These are phyloP conservation scores for Dactylella cylindrospora DNA, from an alignment of 2,329 filamentous ascomycete genomes.

Conservation along the genomic window DNA sequence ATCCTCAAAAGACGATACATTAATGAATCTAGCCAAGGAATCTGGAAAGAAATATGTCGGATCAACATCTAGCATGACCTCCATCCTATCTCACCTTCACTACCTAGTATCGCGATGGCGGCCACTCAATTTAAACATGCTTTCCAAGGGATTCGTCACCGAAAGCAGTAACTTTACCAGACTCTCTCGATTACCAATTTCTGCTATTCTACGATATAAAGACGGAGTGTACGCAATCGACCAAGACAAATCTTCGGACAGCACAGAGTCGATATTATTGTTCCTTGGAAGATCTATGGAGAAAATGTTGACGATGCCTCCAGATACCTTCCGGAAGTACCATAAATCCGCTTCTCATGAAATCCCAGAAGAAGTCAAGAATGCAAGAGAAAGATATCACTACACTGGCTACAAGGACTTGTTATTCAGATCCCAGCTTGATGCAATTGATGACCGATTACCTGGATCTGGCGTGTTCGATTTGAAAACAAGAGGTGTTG, in stretches of 20 bases:
- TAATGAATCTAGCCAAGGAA: conserved; percentile 68
- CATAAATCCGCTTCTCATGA: conserved; percentile 67
- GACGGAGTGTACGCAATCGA: conserved; percentile 92
- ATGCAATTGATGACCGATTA: conserved; percentile 80
- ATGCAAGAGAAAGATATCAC: conserved; percentile 76
- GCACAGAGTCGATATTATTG: conserved; percentile 75
- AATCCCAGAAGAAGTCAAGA: conserved; percentile 70
- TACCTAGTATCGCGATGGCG: conserved; percentile 86
- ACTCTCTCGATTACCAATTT: conserved; percentile 71
- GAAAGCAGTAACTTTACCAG: conserved; percentile 69
- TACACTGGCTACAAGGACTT: conserved; percentile 86
- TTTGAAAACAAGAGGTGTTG: conserved; percentile 88
- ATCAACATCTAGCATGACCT: conserved; percentile 96
- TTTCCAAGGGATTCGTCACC: conserved; percentile 68
- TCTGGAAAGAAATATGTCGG: conserved; percentile 80
- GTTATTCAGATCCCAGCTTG: conserved; percentile 90
- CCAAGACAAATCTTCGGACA: conserved; percentile 87
- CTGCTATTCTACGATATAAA: conserved; percentile 73
- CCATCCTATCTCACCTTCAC: conserved; percentile 84
- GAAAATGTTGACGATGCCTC: conserved; percentile 82
- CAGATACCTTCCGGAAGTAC: conserved; percentile 82
- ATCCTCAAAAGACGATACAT: conserved; percentile 75
- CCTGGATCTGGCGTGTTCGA: conserved; percentile 95
- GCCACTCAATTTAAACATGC: conserved; percentile 63
- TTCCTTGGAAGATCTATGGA: conserved; percentile 96